These are phyloP conservation scores for Colletotrichum sublineola DNA, from an alignment of 2,329 filamentous ascomycete species.

Conservation along the genomic window DNA sequence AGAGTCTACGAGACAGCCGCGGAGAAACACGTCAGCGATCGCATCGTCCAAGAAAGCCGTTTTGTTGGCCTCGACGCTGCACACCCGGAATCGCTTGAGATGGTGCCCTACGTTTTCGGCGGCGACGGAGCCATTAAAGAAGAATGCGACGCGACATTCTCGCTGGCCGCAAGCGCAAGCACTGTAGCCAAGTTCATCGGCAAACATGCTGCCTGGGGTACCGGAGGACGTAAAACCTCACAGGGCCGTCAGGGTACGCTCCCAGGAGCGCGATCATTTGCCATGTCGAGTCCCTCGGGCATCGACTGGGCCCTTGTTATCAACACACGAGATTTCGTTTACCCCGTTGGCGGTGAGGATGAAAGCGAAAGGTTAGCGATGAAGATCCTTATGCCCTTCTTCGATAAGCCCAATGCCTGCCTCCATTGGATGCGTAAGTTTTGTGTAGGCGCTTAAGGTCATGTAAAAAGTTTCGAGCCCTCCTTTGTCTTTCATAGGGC, in stretches of 20 bases:
- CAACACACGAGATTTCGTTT: constrained; percentile 32
- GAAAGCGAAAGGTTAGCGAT: no score
- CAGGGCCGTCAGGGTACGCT: constrained; percentile 10
- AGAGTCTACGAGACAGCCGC: constrained; percentile 39
- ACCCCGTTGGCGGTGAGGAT: no score
- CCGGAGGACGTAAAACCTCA: background rate
- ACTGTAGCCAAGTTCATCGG: constrained; percentile 38
- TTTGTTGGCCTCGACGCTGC: constrained; percentile 33
- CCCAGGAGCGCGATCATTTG: constrained; percentile 19
- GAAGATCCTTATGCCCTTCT: no score
- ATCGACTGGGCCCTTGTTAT: constrained; percentile 34
- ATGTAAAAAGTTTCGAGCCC: no score
- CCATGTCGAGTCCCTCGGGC: constrained; percentile 1
- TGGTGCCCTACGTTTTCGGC: constrained; percentile 24
- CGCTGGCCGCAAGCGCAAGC: constrained; percentile 37
- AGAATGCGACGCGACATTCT: constrained; percentile 30
- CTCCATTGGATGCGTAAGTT: no score
- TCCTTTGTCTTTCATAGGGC: no score
- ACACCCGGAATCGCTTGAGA: constrained; percentile 3
- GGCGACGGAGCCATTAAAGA: constrained; percentile 44
- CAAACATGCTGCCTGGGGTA: constrained; percentile 33
- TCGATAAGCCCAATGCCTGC: no score
- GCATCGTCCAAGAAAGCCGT: constrained; percentile 38
- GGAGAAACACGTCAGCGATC: constrained; percentile 27
- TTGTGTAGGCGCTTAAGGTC: no score